Evolutionary conservation across 2,329 filamentous ascomycete species (phyloP).

Genomic region (Aciculosporium take): DNA sequence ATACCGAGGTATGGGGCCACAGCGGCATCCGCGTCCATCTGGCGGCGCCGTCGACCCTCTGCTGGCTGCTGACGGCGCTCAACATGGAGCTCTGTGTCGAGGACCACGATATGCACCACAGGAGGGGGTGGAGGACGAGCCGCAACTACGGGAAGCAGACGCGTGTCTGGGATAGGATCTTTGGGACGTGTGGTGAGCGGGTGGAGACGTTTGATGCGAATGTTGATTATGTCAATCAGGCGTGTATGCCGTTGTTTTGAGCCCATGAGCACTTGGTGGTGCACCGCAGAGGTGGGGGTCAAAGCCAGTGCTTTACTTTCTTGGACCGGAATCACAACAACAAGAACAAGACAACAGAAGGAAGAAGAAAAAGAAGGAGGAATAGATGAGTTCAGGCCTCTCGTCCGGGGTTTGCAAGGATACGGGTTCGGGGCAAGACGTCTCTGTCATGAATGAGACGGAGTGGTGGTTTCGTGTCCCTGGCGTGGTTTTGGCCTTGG

Average conservation of each 20-base stretch:
- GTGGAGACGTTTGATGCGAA: slow-evolving; percentile 20
- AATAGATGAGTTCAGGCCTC: too few relatives aligned
- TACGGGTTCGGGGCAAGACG: too few relatives aligned
- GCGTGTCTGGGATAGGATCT: slow-evolving; percentile 21
- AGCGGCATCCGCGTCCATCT: slow-evolving; percentile 24
- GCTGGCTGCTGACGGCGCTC: slow-evolving; percentile 18
- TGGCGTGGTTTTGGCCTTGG: too few relatives aligned
- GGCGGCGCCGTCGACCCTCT: slow-evolving; percentile 18
- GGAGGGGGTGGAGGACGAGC: slow-evolving; percentile 22
- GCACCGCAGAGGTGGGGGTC: too few relatives aligned
- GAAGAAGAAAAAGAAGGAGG: too few relatives aligned
- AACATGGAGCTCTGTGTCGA: slow-evolving; percentile 25
- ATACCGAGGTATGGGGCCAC: slow-evolving; percentile 24
- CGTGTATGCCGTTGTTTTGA: slow-evolving; percentile 15
- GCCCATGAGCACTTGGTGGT: not conserved
- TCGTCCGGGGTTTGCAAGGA: too few relatives aligned
- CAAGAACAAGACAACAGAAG: too few relatives aligned
- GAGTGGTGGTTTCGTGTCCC: too few relatives aligned
- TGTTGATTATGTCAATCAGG: slow-evolving; percentile 17
- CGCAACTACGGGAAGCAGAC: slow-evolving; percentile 13
- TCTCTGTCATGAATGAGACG: too few relatives aligned
- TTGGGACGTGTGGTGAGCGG: slow-evolving; percentile 21
- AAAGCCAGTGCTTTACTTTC: too few relatives aligned
- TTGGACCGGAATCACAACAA: too few relatives aligned
- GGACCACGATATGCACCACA: slow-evolving; percentile 26